phyloP scores from a whole-genome alignment of 768 basidiomycete genomes.

The Leccinum rimulosum region DNA sequence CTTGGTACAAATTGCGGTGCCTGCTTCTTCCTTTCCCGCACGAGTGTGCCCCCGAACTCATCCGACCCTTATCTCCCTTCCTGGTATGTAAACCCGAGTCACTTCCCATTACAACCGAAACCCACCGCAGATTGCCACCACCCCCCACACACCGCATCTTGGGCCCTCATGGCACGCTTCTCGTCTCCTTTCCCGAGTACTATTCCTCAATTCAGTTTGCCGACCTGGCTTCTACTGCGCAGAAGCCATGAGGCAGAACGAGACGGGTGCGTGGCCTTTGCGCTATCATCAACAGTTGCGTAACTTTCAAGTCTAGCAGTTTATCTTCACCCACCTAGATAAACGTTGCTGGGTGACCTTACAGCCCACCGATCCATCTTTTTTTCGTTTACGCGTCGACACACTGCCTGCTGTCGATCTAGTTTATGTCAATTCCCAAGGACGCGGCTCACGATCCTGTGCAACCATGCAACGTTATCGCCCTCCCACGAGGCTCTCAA shows the following conservation, averaged over 20 bases:
- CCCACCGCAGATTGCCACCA: neutral
- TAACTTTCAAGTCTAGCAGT: neutral
- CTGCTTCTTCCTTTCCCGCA: slow-evolving; percentile 13
- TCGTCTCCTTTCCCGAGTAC: neutral
- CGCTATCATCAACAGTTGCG: slow-evolving; percentile 9
- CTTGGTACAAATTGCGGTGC: slow-evolving; percentile 18
- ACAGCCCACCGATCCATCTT: neutral
- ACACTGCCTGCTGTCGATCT: slow-evolving; percentile 1
- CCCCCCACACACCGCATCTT: neutral
- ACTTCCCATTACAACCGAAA: neutral
- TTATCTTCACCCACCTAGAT: neutral
- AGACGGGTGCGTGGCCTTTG: neutral
- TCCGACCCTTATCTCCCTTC: slow-evolving; percentile 19
- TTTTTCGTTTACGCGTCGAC: slow-evolving; percentile 2
- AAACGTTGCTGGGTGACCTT: neutral
- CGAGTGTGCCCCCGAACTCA: slow-evolving; percentile 13
- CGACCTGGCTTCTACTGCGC: slow-evolving; percentile 7
- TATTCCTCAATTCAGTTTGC: neutral
- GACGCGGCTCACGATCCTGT: neutral
- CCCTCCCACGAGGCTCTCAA: neutral
- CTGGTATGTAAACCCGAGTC: neutral
- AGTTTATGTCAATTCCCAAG: neutral
- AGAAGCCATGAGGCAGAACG: slow-evolving; percentile 13
- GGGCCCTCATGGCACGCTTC: neutral
- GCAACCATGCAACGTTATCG: neutral